Percentiles rank a stretch among this genome's conserved stretches.
Conservation (phyloP, 306 rosid genomes). For the Gastrolobium villosum region DNA sequence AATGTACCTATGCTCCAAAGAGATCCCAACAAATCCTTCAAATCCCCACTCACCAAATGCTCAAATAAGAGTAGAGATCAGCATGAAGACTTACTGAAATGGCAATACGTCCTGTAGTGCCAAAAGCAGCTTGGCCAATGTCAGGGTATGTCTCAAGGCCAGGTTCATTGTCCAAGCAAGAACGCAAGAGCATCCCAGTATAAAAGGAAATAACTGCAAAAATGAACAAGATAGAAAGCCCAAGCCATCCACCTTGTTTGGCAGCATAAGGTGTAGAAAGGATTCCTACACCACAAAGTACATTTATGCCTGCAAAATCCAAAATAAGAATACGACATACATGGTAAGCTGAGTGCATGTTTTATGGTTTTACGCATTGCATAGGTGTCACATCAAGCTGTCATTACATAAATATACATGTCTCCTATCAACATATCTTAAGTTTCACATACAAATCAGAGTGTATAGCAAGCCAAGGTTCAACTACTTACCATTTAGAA, state of each 20-base stretch:
- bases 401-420: not conserved
- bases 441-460: not conserved
- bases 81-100: constrained; percentile 67
- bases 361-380: not conserved
- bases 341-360: not conserved
- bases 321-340: constrained; percentile 34
- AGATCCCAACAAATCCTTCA: no score
- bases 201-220: constrained; percentile 82
- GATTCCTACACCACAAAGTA: constrained; percentile 93
- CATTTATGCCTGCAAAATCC: constrained; percentile 83
- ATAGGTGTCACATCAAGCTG: not conserved
- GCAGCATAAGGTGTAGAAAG: constrained; percentile 87
- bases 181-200: constrained; percentile 88
- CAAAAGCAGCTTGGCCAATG: constrained; percentile 96
- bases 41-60: no score
- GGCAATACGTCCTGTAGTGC: constrained; percentile 69
- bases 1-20: no score
- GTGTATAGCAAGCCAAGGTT: not conserved
- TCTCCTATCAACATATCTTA: no score
- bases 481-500: constrained; percentile 74
- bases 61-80: not conserved
- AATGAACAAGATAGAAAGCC: constrained; percentile 64
- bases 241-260: constrained; percentile 91
- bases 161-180: constrained; percentile 86
- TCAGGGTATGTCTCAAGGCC: constrained; percentile 96